Evolutionary conservation across 2,329 filamentous ascomycete species (phyloP).

Genomic region (Leptographium radiaticola): DNA sequence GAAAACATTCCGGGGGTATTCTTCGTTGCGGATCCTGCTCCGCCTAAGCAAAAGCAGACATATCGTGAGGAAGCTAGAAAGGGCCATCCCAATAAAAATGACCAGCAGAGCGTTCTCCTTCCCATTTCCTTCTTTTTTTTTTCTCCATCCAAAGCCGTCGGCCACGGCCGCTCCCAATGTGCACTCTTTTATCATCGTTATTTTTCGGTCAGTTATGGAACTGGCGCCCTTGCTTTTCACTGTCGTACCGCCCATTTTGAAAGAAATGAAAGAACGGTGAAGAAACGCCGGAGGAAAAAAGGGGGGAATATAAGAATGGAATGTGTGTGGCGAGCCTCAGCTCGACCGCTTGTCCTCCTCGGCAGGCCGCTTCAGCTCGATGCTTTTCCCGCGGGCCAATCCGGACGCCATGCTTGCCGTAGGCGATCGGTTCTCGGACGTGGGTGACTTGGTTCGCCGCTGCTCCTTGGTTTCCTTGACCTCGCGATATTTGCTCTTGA

Average conservation of each 20-base stretch:
- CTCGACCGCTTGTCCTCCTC: slow-evolving; percentile 6
- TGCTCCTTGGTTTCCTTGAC: slow-evolving; percentile 43
- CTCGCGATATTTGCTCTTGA: slow-evolving; percentile 47
- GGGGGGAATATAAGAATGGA: background rate
- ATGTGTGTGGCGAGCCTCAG: background rate
- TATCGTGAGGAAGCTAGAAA: background rate
- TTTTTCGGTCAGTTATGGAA: background rate
- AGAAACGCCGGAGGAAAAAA: background rate
- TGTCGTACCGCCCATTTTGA: background rate
- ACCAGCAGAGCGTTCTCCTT: background rate
- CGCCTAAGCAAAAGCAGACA: slow-evolving; percentile 3
- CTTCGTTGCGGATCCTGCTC: slow-evolving; percentile 7
- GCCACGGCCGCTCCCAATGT: background rate
- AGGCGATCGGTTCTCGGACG: slow-evolving; percentile 13
- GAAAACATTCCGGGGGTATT: slow-evolving; percentile 6
- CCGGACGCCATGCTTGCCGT: background rate
- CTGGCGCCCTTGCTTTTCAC: too few relatives aligned
- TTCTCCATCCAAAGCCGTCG: background rate
- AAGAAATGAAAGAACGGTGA: background rate
- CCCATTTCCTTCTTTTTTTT: background rate
- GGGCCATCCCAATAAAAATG: background rate
- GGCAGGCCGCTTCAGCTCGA: slow-evolving; percentile 6
- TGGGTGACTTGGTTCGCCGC: slow-evolving; percentile 43
- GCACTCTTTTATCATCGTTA: background rate
- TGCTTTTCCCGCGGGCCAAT: slow-evolving; percentile 6